Conservation (phyloP, 345 rosid species). For the Populus ilicifolia region DNA sequence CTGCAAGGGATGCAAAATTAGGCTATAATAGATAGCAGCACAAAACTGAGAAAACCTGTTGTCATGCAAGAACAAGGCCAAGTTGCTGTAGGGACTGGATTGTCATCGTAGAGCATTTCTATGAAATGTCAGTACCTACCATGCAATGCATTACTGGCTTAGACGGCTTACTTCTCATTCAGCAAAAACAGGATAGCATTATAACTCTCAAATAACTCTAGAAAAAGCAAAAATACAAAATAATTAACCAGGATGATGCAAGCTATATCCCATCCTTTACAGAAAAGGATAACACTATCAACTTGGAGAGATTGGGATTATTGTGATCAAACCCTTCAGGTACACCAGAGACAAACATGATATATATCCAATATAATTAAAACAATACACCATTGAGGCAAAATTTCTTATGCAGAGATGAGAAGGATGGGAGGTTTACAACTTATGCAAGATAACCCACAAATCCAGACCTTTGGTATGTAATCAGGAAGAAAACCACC, state of each 20-base stretch:
- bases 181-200: not conserved
- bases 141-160: not conserved
- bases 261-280: no score
- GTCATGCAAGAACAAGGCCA: not conserved
- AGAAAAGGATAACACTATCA: no score
- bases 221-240: no score
- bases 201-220: no score
- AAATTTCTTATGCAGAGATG: not conserved
- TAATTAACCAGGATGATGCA: no score
- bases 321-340: not conserved
- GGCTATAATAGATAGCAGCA: not conserved
- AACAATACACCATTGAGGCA: no score
- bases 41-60: not conserved
- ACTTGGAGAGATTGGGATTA: no score
- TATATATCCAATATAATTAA: not conserved
- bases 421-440: no score
- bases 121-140: not conserved
- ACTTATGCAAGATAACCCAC: not conserved
- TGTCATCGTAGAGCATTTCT: no score
- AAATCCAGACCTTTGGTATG: slow-evolving; percentile 52
- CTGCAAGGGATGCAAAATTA: slow-evolving; percentile 36
- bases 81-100: not conserved
- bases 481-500: slow-evolving; percentile 86
- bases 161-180: not conserved
- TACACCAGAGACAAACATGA: not conserved